A percentile compares a stretch with the other conserved stretches of the same genome.
Conservation (phyloP, 176 grass and related monocot species). For the Thinopyrum elongatum region DNA sequence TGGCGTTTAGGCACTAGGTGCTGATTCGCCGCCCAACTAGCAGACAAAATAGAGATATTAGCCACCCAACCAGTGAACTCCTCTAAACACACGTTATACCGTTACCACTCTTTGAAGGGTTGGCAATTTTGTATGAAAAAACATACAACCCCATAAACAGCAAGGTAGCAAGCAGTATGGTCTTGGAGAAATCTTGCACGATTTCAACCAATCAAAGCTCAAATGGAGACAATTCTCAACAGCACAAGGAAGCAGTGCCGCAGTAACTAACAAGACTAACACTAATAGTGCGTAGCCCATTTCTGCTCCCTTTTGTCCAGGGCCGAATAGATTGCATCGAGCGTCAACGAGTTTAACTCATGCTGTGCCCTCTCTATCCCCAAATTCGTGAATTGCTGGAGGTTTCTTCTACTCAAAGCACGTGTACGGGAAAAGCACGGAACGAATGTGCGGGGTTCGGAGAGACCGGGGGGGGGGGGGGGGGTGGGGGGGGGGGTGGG, state of each 20-base stretch:
- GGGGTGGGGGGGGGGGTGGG: too few species aligned
- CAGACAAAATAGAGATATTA: not conserved
- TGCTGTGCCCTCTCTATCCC: not conserved
- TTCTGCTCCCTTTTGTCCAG: not conserved
- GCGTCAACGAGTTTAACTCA: not conserved
- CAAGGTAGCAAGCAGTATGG: not conserved
- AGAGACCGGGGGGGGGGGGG: too few species aligned
- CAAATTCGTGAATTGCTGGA: not conserved
- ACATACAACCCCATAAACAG: not conserved
- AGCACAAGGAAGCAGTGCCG: not conserved
- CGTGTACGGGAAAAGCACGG: constrained; percentile 7
- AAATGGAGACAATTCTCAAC: not conserved
- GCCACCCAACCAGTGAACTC: not conserved
- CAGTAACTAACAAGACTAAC: too few species aligned
- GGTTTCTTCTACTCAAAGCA: not conserved
- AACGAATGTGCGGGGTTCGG: not conserved
- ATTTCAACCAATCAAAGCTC: constrained; percentile 6
- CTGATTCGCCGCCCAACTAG: not conserved
- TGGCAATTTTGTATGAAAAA: not conserved
- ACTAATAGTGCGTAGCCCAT: not conserved
- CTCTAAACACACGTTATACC: not conserved
- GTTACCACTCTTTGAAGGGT: not conserved
- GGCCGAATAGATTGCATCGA: constrained; percentile 2
- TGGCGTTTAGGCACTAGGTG: not conserved
- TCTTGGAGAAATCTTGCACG: not conserved